A percentile compares a stretch with the other conserved stretches of the same genome.
These are phyloP conservation scores for Barnettozyma salicaria DNA, from an alignment of 805 yeast genomes.

Conservation along the genomic window DNA sequence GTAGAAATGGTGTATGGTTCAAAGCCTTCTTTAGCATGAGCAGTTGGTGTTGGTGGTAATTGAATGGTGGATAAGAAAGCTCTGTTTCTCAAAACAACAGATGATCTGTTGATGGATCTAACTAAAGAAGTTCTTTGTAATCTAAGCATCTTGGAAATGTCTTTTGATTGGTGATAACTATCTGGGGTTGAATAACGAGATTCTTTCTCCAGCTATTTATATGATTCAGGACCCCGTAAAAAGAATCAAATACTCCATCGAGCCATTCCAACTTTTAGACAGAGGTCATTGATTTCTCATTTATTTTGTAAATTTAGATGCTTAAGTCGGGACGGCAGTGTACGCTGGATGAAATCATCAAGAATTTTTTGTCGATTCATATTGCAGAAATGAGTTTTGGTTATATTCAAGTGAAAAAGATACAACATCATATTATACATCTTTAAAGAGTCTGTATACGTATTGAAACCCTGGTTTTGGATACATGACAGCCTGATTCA, in stretches of 20 bases:
- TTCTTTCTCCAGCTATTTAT: constrained; percentile 2
- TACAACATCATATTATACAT: no score
- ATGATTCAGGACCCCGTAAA: constrained; percentile 2
- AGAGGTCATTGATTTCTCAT: no score
- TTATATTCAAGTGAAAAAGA: no score
- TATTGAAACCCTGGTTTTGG: no score
- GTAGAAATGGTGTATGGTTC: constrained; percentile 47
- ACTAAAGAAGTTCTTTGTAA: constrained; percentile 5
- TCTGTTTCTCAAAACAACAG: constrained; percentile 9
- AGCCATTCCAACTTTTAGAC: no score
- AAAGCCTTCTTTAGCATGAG: constrained; percentile 33
- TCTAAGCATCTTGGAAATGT: constrained; percentile 8
- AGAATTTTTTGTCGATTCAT: no score
- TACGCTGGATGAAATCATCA: no score
- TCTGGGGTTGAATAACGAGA: constrained; percentile 1
- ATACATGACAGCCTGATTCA: no score
- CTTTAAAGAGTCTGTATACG: no score
- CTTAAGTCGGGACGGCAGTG: no score
- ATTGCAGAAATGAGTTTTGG: no score
- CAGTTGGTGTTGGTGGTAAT: constrained; percentile 33
- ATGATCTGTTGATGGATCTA: constrained; percentile 6
- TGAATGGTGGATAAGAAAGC: constrained; percentile 20
- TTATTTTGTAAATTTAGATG: no score
- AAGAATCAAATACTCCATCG: background rate
- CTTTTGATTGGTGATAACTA: background rate